Base-by-base conservation (phyloP, 1,284 basidiomycete genomes). In the Irpex sp. region DNA sequence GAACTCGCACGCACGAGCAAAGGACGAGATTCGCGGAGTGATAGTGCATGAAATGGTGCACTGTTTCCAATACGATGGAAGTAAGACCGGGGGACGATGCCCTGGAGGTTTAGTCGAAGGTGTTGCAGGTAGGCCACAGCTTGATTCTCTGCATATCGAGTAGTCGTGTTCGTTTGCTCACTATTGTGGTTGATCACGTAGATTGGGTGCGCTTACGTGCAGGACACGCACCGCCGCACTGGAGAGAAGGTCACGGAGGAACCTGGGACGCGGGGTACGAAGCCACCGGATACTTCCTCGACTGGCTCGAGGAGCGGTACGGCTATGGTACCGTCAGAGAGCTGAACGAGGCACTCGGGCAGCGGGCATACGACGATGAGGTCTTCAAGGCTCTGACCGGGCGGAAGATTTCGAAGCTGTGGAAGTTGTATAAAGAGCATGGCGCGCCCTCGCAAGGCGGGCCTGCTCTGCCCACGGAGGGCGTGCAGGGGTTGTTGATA, bases 201-300 rank as follows among this genome's bases (percentile, higher is more conserved):
- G 89, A 92, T 72, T 91, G 81, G 72, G 87, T 91, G 46, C 86
- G 89, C 57, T 75, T 91, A 35, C 81, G 79, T 51, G 81, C 83
- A 7, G 78, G 77, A 5, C 78, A 85, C 39, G 77, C 73, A 0
- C 88, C 89, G 0, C 89, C 89, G 1, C 89, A 91, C 69, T 91
- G 89, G 89, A 78, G 71, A 21, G 69, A 66, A 3, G 68, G 72
- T 6, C 70, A 71, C 35, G 80, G 79, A 2, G 79, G 78, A 35
- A 78, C 76, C 50, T 92, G 90, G 90, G 90, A 92, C 65, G 85
- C 81, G 17, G 89, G 89, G 17, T 91, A 90, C 73, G 82, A 85
- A 54, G 79, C 77, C 31, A 92, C 90, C 0, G 89, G 81, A 1
- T 90, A 83, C 71, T 91, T 92, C 69, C 82, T 92, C 57, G 81